phyloP scores from a whole-genome alignment of 345 rosid species.

The Citrus inodora region DNA sequence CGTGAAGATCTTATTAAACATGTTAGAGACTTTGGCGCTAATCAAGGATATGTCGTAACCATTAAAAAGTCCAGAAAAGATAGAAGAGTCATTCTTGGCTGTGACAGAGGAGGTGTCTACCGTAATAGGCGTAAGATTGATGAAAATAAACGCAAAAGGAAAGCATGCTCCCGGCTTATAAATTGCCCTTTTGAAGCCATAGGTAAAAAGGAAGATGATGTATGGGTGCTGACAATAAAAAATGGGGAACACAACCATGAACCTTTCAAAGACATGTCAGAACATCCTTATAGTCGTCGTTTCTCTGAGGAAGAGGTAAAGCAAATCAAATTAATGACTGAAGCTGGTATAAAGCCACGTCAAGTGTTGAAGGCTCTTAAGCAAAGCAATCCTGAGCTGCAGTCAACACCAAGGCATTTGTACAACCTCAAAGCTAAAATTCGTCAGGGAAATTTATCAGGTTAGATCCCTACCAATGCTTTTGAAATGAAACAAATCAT shows the following conservation, averaged over 20 bases:
- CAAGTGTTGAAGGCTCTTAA: conserved; percentile 44
- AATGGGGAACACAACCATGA: conserved; percentile 45
- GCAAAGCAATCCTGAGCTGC: conserved; percentile 42
- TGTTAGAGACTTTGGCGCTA: conserved; percentile 41
- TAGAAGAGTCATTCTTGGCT: conserved; percentile 47
- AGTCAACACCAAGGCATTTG: conserved; percentile 50
- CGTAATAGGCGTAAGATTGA: conserved; percentile 50
- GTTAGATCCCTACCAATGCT: conserved; percentile 5
- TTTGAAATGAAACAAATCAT: not conserved
- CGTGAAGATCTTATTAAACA: conserved; percentile 41
- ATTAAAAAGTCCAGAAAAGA: conserved; percentile 49
- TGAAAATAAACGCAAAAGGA: conserved; percentile 46
- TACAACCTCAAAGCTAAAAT: conserved; percentile 52
- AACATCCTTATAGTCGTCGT: conserved; percentile 49
- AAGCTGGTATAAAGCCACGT: conserved; percentile 47
- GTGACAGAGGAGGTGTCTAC: conserved; percentile 49
- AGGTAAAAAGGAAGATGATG: conserved; percentile 40
- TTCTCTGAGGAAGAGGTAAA: conserved; percentile 45
- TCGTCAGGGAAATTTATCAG: conserved; percentile 40
- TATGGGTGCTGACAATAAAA: conserved; percentile 38
- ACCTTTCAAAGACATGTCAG: conserved; percentile 42
- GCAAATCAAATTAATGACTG: conserved; percentile 43
- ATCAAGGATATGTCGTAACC: conserved; percentile 46
- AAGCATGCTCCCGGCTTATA: conserved; percentile 42
- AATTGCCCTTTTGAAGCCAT: conserved; percentile 49